Evolutionary conservation across 495 filamentous ascomycete species (phyloP).

Genomic region (Bryoglossum gracile): DNA sequence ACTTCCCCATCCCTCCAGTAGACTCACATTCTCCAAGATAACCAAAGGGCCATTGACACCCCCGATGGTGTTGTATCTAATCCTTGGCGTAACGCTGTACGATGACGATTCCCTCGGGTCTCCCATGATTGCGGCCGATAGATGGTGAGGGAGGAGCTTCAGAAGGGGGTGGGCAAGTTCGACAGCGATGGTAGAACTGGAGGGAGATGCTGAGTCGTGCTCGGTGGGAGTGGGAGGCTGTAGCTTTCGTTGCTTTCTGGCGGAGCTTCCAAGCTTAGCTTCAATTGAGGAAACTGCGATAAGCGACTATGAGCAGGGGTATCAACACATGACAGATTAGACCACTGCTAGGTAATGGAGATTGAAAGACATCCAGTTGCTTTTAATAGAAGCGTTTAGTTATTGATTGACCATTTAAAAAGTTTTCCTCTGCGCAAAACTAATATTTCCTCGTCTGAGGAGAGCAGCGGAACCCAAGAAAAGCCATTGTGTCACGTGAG

Average conservation of each 20-base stretch:
- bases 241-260: slow-evolving; percentile 13
- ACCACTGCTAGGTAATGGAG: too few species aligned
- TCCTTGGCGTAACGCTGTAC: slow-evolving; percentile 68
- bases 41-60: slow-evolving; percentile 97
- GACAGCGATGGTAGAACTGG: slow-evolving; percentile 7
- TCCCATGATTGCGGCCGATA: slow-evolving; percentile 40
- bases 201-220: slow-evolving; percentile 3
- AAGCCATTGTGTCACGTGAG: too few species aligned
- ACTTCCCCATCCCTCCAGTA: too few species aligned
- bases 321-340: neutral
- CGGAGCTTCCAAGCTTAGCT: slow-evolving; percentile 12
- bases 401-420: too few species aligned
- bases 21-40: slow-evolving; percentile 83
- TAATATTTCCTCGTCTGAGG: too few species aligned
- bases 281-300: slow-evolving; percentile 18
- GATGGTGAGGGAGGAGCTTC: neutral
- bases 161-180: too few species aligned
- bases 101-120: slow-evolving; percentile 74
- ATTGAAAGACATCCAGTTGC: too few species aligned
- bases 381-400: too few species aligned
- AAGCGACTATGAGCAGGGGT: slow-evolving; percentile 12
- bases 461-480: too few species aligned
- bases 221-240: slow-evolving; percentile 13
- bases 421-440: too few species aligned
- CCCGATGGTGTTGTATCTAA: slow-evolving; percentile 96